These are phyloP conservation scores for Yueomyces sp. DNA, from an alignment of 805 yeast genomes.

Conservation along the genomic window DNA sequence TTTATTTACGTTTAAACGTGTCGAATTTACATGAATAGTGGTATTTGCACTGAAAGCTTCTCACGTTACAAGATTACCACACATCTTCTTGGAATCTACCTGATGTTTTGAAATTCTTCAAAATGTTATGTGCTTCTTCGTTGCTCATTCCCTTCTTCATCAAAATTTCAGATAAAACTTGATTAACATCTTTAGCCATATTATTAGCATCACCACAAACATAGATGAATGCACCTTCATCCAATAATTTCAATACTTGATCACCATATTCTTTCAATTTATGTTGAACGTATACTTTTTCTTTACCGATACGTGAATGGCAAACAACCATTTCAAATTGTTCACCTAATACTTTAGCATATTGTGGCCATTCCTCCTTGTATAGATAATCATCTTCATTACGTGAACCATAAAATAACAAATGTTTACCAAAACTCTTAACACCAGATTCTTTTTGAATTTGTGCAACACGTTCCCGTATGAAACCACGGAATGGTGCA, in stretches of 20 bases:
- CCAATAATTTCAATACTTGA: constrained; percentile 30
- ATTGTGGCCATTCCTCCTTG: constrained; percentile 79
- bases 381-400: constrained; percentile 76
- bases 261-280: constrained; percentile 40
- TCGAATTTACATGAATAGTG: too few species aligned
- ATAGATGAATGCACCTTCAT: constrained; percentile 77
- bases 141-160: constrained; percentile 48
- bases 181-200: constrained; percentile 91
- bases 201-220: constrained; percentile 95
- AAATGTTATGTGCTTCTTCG: constrained; percentile 61
- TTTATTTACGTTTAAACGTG: too few species aligned
- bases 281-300: constrained; percentile 76
- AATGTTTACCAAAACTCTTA: constrained; percentile 48
- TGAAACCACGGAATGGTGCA: constrained; percentile 93
- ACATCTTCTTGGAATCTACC: constrained; percentile 96
- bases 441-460: constrained; percentile 13
- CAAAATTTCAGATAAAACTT: constrained; percentile 50
- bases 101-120: constrained; percentile 66
- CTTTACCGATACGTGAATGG: constrained; percentile 53
- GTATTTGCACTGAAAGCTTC: too few species aligned
- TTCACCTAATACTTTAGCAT: constrained; percentile 43
- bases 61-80: constrained; percentile 41
- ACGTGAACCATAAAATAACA: constrained; percentile 85
- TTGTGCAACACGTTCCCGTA: constrained; percentile 69
- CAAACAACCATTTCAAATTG: constrained; percentile 68